These are phyloP conservation scores for Phytophthora boehmeriae DNA, from an alignment of 352 stramenopile species.

Conservation along the genomic window DNA sequence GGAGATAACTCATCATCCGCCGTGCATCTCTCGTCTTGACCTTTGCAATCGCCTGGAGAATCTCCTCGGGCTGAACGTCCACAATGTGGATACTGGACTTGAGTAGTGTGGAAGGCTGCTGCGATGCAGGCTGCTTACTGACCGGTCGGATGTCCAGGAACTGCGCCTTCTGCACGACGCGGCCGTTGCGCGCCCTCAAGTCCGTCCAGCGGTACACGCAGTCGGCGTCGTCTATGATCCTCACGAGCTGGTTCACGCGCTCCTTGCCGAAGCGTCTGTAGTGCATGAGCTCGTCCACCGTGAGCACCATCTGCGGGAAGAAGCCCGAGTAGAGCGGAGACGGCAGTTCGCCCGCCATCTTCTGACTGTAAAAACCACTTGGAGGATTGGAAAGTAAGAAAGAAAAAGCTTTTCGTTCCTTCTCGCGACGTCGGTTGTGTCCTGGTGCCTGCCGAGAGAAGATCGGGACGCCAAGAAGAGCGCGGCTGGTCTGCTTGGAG, in stretches of 20 bases:
- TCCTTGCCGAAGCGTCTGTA: constrained; percentile 76
- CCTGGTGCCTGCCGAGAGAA: too few species aligned
- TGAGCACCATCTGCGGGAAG: constrained; percentile 82
- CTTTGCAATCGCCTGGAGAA: constrained; percentile 61
- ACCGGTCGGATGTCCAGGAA: constrained; percentile 63
- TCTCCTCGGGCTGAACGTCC: constrained; percentile 66
- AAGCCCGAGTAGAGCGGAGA: constrained; percentile 71
- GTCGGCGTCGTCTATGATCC: constrained; percentile 76
- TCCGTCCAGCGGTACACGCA: constrained; percentile 74
- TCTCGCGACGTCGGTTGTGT: constrained; percentile 6
- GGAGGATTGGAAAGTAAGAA: too few species aligned
- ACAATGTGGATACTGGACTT: constrained; percentile 70
- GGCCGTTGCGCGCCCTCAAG: constrained; percentile 30
- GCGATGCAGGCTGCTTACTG: constrained; percentile 35
- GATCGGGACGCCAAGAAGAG: too few species aligned
- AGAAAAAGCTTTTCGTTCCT: too few species aligned
- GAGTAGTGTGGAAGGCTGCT: constrained; percentile 53
- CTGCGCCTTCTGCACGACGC: constrained; percentile 50
- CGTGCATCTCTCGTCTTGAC: constrained; percentile 61
- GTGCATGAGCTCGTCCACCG: constrained; percentile 72
- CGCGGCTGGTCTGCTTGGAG: neutral
- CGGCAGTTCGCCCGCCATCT: constrained; percentile 41
- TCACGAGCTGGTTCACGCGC: constrained; percentile 65
- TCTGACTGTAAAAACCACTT: too few species aligned
- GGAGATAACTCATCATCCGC: constrained; percentile 55